Evolutionary conservation across 1,284 basidiomycete genomes (phyloP), one percentile per base, ranked within the genome.

Genomic region (Sporisorium iseilematis-ciliati): DNA sequence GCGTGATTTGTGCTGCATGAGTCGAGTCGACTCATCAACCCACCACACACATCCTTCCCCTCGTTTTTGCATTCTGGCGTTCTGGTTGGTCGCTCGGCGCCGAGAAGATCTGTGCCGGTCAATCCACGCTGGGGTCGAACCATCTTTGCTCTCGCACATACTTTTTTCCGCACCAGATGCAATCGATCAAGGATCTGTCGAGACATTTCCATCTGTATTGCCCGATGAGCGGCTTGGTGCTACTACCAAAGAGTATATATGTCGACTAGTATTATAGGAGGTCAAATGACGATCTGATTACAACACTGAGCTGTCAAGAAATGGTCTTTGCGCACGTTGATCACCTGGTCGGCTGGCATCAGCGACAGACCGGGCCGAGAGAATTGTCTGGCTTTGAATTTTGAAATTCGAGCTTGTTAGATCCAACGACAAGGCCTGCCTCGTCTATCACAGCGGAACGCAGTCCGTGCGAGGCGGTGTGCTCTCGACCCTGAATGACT

Each of bases 1-100:
- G 57, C 53, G 61, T 67, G 65, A 54, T 54, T 50, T 23, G n/a
- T 16, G 38, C 10, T n/a, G 38, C 23, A 18, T n/a, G 12, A 18
- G 18, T 57, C 55, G 55, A 57, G 55, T 57, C 55, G 48, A 45
- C 46, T 7, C 23, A 20, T 16, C 14, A 46, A 16, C 45, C 14
- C 14, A n/a, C n/a, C n/a, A n/a, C n/a, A 8, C 16, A 16, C 6
- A 25, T 20, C 2, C 7, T n/a, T 21, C 43, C 45, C 21, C 43
- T 45, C 33, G n/a, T 10, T 35, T 14, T 20, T 40, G 11, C 29
- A 29, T 50, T 50, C 57, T 42, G 38, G 16, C 48, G n/a, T 45
- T 59, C 50, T 60, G 57, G 50, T 53, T 53, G 50, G 55, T 48
- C 33, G 40, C 25, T 48, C 33, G 33, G 23, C 40, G 18, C 10